These are phyloP conservation scores for Calonectria leucothoes DNA, from an alignment of 2,329 filamentous ascomycete genomes.

Conservation along the genomic window DNA sequence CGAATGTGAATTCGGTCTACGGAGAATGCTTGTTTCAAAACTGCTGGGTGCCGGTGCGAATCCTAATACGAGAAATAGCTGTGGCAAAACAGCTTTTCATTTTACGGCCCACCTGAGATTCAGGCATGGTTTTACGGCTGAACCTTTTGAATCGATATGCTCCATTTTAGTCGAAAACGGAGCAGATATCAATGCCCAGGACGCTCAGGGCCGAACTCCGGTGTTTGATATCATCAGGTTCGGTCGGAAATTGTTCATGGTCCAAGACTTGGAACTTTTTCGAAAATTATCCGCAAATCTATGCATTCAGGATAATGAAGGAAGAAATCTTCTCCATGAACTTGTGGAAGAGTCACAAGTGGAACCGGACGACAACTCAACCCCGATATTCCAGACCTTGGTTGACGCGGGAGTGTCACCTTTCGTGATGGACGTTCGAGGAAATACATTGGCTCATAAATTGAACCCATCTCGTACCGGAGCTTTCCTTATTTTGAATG, in stretches of 20 bases:
- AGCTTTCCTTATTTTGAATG: not conserved
- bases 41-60: not conserved
- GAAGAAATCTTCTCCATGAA: not conserved
- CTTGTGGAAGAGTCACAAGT: too few species aligned
- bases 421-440: conserved; percentile 24
- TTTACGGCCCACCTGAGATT: too few species aligned
- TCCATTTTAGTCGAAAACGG: not conserved
- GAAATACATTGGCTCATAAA: conserved; percentile 33
- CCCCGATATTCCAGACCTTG: not conserved
- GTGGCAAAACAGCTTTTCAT: not conserved
- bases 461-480: not conserved
- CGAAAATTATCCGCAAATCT: not conserved
- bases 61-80: not conserved
- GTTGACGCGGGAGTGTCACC: not conserved
- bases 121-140: too few species aligned
- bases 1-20: not conserved
- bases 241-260: not conserved
- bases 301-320: not conserved
- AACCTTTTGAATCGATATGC: not conserved
- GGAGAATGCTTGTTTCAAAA: not conserved
- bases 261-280: not conserved
- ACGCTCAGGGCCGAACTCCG: not conserved
- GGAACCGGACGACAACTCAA: too few species aligned
- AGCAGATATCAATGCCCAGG: not conserved
- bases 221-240: not conserved